Conservation (phyloP, 192 early-diverging fungal genomes). For the Coemansia sp. region DNA sequence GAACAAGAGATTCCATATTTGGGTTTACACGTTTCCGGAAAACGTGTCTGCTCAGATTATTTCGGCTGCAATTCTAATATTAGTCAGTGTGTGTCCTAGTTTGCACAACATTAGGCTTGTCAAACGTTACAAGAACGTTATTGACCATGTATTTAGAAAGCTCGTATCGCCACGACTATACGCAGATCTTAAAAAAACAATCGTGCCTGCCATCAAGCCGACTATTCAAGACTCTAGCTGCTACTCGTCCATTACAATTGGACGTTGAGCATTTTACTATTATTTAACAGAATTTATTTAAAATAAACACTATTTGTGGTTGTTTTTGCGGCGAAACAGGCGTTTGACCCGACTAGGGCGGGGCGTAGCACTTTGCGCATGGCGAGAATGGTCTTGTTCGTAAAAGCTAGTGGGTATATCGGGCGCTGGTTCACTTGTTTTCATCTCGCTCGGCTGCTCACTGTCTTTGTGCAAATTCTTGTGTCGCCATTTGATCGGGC, state of each 20-base stretch:
- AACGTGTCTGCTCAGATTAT: neutral
- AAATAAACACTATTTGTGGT: neutral
- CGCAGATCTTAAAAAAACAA: neutral
- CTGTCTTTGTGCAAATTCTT: neutral
- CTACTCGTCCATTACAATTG: neutral
- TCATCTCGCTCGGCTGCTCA: neutral
- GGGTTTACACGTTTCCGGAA: neutral
- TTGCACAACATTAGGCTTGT: neutral
- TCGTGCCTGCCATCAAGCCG: neutral
- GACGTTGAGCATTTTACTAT: neutral
- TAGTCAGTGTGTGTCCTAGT: neutral
- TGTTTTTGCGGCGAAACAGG: constrained; percentile 31
- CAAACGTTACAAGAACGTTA: neutral
- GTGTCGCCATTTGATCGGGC: constrained; percentile 12
- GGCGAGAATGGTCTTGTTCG: neutral
- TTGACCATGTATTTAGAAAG: constrained; percentile 2
- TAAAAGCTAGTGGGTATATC: neutral
- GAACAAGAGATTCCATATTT: neutral
- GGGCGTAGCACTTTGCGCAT: constrained; percentile 4
- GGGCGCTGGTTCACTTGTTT: neutral
- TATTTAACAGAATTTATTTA: neutral
- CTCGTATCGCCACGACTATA: constrained; percentile 3
- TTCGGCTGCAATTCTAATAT: neutral
- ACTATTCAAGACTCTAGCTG: neutral
- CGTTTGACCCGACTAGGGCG: constrained; percentile 17